Evolutionary conservation across 2,329 filamentous ascomycete genomes (phyloP).

Genomic region (Aspergillus pseudotamarii): DNA sequence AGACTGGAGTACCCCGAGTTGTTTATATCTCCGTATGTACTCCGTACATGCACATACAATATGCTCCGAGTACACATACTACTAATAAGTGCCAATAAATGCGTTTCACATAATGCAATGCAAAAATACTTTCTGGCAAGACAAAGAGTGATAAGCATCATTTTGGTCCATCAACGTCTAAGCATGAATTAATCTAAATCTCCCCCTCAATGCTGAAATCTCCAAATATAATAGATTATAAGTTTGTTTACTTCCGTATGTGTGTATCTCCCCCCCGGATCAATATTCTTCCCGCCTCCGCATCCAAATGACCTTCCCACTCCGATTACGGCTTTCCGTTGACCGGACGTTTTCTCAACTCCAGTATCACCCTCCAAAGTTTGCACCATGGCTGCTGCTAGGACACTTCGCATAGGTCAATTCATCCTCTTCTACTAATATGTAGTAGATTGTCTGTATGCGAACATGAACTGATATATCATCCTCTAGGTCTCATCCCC

Average conservation of each 20-base stretch:
- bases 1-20: too few relatives aligned
- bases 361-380: constrained; percentile 5
- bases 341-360: constrained; percentile 13
- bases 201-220: background rate
- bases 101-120: background rate
- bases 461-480: constrained; percentile 18
- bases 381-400: constrained; percentile 53
- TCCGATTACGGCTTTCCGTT: constrained; percentile 33
- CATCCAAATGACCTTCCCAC: constrained; percentile 25
- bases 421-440: constrained; percentile 17
- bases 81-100: background rate
- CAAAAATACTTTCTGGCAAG: background rate
- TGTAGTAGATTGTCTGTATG: background rate
- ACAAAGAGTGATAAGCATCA: background rate
- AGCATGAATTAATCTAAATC: background rate
- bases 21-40: background rate
- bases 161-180: background rate
- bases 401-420: constrained; percentile 70
- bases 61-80: background rate
- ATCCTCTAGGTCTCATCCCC: constrained; percentile 78
- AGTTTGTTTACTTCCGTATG: too few relatives aligned
- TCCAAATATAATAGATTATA: too few relatives aligned
- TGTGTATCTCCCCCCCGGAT: background rate
- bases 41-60: background rate
- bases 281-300: constrained; percentile 11